Conservation (phyloP, 495 filamentous ascomycete genomes). For the Neurospora sp. region DNA sequence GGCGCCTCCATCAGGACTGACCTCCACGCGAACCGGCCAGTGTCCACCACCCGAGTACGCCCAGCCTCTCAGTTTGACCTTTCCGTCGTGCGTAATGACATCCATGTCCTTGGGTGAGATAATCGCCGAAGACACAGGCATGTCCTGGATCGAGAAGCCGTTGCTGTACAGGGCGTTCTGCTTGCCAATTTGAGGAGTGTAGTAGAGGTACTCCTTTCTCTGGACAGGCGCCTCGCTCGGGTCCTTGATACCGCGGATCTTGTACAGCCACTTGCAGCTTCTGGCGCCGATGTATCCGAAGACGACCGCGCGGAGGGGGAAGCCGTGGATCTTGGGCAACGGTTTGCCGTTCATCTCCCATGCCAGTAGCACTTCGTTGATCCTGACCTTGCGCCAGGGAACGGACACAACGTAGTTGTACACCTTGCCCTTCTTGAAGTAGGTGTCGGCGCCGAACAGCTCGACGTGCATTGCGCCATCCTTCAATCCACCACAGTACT, state of each 20-base stretch:
- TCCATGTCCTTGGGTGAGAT: constrained; percentile 45
- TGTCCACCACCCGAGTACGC: constrained; percentile 50
- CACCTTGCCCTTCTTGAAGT: constrained; percentile 53
- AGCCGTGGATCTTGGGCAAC: constrained; percentile 56
- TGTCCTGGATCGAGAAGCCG: constrained; percentile 53
- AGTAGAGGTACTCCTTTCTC: constrained; percentile 49
- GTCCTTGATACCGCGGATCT: constrained; percentile 38
- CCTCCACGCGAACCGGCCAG: constrained; percentile 50
- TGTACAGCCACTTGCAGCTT: constrained; percentile 49
- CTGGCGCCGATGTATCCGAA: constrained; percentile 54
- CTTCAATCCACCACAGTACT: constrained; percentile 50
- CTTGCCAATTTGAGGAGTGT: constrained; percentile 48
- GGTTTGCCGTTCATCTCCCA: constrained; percentile 64
- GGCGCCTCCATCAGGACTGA: constrained; percentile 46
- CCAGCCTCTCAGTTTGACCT: constrained; percentile 45
- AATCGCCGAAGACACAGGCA: constrained; percentile 53
- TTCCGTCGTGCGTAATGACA: constrained; percentile 44
- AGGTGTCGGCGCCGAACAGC: constrained; percentile 55
- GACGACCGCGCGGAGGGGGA: constrained; percentile 51
- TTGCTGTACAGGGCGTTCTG: constrained; percentile 44
- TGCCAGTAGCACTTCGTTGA: constrained; percentile 55
- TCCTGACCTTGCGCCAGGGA: constrained; percentile 54
- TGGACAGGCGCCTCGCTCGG: constrained; percentile 35
- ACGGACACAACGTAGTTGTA: constrained; percentile 56
- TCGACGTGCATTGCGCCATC: constrained; percentile 50